These are phyloP conservation scores for Plasmodium vinckei DNA, from an alignment of 169 alveolate genomes.

Conservation along the genomic window DNA sequence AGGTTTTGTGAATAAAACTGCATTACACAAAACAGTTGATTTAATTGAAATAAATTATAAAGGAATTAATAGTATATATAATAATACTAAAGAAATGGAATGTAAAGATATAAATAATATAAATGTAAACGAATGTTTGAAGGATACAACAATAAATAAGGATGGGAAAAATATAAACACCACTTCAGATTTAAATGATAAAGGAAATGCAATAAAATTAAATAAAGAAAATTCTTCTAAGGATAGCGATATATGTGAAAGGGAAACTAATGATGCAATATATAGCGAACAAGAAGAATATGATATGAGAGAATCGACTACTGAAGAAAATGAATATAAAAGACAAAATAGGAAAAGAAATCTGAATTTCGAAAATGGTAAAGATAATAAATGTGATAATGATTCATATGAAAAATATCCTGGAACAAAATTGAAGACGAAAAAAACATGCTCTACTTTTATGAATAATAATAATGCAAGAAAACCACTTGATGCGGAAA, in stretches of 20 bases:
- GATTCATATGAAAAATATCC: background rate
- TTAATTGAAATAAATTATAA: too few relatives aligned
- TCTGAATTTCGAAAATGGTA: background rate
- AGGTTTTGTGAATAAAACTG: too few relatives aligned
- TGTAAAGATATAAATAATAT: background rate
- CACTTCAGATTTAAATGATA: conserved; percentile 20
- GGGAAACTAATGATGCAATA: background rate
- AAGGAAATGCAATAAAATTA: background rate
- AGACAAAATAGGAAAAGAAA: conserved; percentile 14
- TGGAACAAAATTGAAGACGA: background rate
- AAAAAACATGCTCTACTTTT: background rate
- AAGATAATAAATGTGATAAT: conserved; percentile 4
- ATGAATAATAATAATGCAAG: background rate
- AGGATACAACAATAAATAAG: background rate
- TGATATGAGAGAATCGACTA: background rate
- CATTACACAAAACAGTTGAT: too few relatives aligned
- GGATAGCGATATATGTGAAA: background rate
- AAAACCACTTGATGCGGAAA: background rate
- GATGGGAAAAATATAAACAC: background rate
- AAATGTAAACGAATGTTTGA: background rate
- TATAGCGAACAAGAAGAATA: conserved; percentile 1
- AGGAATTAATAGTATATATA: background rate
- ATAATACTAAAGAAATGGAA: background rate
- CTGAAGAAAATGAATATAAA: conserved; percentile 32
- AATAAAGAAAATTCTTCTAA: conserved; percentile 1